These are phyloP conservation scores for Alectoria sarmentosa DNA, from an alignment of 495 filamentous ascomycete species.

Conservation along the genomic window DNA sequence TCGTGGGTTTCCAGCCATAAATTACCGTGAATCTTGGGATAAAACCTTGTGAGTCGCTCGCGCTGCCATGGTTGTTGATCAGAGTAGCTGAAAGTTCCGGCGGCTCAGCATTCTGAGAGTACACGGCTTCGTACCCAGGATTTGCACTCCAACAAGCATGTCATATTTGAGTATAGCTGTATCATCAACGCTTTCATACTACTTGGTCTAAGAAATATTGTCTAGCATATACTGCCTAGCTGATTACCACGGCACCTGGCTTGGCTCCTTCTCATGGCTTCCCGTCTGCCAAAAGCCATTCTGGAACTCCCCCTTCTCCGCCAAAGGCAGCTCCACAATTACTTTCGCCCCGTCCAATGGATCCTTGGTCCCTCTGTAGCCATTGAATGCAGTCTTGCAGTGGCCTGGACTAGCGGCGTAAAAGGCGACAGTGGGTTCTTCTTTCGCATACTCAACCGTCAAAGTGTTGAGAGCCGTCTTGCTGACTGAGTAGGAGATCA, in stretches of 20 bases:
- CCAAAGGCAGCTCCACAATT: slow-evolving; percentile 28
- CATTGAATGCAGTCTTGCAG: slow-evolving; percentile 36
- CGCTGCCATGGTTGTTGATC: too few relatives aligned
- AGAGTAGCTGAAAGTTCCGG: too few relatives aligned
- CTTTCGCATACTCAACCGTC: slow-evolving; percentile 41
- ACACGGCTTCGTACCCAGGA: too few relatives aligned
- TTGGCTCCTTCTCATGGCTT: neutral
- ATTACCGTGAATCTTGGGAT: neutral
- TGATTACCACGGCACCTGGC: neutral
- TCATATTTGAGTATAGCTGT: too few relatives aligned
- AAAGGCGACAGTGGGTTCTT: slow-evolving; percentile 38
- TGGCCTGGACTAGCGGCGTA: slow-evolving; percentile 24
- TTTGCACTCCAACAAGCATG: too few relatives aligned
- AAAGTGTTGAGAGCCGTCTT: slow-evolving; percentile 48
- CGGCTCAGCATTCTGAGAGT: too few relatives aligned
- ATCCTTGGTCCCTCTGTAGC: slow-evolving; percentile 29
- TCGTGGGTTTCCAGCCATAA: neutral
- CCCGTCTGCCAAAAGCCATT: slow-evolving; percentile 23
- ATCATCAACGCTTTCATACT: too few relatives aligned
- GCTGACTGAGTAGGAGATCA: slow-evolving; percentile 42
- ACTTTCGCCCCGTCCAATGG: slow-evolving; percentile 30
- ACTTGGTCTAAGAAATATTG: too few relatives aligned
- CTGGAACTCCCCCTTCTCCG: slow-evolving; percentile 24
- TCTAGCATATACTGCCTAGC: too few relatives aligned
- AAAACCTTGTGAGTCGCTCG: neutral